Percentiles rank a stretch among this genome's conserved stretches.
phyloP scores from a whole-genome alignment of 1,139 yeast genomes.

The Protomyces macrosporus region DNA sequence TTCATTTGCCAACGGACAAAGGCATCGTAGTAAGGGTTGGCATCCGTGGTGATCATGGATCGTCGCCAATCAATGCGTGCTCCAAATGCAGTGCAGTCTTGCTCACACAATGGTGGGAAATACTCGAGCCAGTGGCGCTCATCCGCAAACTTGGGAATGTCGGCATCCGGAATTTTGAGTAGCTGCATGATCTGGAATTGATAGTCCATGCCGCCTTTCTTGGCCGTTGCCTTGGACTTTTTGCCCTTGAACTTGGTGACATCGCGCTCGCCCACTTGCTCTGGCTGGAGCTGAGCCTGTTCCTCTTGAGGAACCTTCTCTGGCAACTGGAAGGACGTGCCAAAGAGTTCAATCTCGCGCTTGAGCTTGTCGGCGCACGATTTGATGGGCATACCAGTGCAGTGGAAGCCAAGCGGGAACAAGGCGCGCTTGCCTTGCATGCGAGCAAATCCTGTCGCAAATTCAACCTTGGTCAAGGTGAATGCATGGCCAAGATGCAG shows the following conservation, averaged over 20 bases:
- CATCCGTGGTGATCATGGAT: constrained; percentile 89
- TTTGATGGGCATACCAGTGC: constrained; percentile 98
- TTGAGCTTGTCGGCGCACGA: constrained; percentile 94
- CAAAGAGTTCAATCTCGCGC: constrained; percentile 88
- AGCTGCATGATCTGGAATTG: constrained; percentile 96
- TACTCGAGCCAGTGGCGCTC: constrained; percentile 79
- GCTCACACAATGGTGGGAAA: constrained; percentile 86
- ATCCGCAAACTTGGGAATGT: constrained; percentile 82
- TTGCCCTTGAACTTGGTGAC: constrained; percentile 86
- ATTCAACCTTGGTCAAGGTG: constrained; percentile 91
- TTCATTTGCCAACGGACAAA: constrained; percentile 97
- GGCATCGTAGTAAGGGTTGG: constrained; percentile 89
- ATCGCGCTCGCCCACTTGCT: constrained; percentile 55
- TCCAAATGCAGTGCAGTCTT: constrained; percentile 77
- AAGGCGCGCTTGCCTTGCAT: constrained; percentile 89
- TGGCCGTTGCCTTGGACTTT: constrained; percentile 87
- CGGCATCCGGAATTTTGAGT: constrained; percentile 76
- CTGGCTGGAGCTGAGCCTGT: constrained; percentile 49
- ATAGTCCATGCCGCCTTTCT: constrained; percentile 87
- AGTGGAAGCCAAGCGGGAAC: constrained; percentile 96
- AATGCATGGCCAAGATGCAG: constrained; percentile 97
- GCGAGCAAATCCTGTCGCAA: constrained; percentile 88
- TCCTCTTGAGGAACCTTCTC: constrained; percentile 45
- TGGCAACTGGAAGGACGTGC: constrained; percentile 64
- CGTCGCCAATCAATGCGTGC: constrained; percentile 99